Evolutionary conservation across 75 land plant genomes (phyloP).

Genomic region (Gnetum montanum): DNA sequence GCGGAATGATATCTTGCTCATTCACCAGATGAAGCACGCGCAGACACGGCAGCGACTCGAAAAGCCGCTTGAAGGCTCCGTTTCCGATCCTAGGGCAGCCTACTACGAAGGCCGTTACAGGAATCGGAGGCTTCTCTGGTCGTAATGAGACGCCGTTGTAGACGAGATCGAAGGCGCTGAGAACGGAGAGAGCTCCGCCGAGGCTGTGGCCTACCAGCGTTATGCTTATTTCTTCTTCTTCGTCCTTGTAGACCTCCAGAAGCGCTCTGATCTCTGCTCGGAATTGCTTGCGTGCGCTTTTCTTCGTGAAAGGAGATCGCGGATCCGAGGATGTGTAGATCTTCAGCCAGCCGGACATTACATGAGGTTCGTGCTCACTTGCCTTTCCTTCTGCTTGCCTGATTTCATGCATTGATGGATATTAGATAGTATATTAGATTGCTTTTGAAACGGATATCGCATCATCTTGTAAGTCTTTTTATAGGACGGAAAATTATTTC

Average conservation of each 20-base stretch:
- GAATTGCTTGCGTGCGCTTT: conserved; percentile 39
- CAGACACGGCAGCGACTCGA: conserved; percentile 21
- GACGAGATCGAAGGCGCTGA: conserved; percentile 56
- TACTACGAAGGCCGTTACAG: conserved; percentile 48
- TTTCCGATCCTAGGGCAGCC: conserved; percentile 66
- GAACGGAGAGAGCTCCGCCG: conserved; percentile 40
- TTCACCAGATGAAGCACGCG: conserved; percentile 42
- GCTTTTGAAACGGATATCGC: too few species aligned
- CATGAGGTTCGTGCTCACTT: conserved; percentile 18
- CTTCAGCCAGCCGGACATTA: conserved; percentile 47
- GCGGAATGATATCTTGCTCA: conserved; percentile 44
- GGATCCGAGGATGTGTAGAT: conserved; percentile 46
- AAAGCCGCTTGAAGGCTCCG: conserved; percentile 28
- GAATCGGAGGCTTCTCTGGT: conserved; percentile 6
- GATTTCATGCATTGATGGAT: not conserved
- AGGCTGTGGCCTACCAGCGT: conserved; percentile 62
- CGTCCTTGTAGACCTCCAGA: conserved; percentile 32
- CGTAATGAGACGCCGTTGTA: conserved; percentile 15
- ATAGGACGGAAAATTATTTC: conserved; percentile 8
- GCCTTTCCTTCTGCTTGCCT: too few species aligned
- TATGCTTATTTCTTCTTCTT: conserved; percentile 49
- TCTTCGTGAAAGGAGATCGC: conserved; percentile 25
- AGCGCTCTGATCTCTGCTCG: conserved; percentile 15
- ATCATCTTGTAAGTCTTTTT: conserved; percentile 16
- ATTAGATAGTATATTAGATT: too few species aligned